Evolutionary conservation across 345 rosid genomes (phyloP), one percentile per base, ranked within the genome.

Genomic region (Capsella bursapastoris): DNA sequence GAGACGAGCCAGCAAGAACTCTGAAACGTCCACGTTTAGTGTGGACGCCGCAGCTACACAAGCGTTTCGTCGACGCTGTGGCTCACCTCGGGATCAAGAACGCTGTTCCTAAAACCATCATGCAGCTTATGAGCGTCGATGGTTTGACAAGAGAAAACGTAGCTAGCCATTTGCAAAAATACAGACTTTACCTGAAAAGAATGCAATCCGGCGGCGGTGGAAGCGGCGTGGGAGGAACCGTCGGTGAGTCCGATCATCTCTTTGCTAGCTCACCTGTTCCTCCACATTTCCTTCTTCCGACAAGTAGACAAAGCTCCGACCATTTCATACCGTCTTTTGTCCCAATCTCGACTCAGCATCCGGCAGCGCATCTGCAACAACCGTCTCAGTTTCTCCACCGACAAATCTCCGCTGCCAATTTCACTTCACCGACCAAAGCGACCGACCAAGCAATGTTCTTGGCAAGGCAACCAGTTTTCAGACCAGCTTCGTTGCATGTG

Each of bases 261-360:
- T 94, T 94, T 37, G 96, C 97, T 0, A 94, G 95, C 81, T 87
- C 95, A 1, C 96, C 89, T 0, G 95, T 94, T 60, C 98, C 98
- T 4, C 66, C 97, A 2, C 98, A 94, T 79, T 94, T 94, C 60
- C 82, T 95, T 68, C 90, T 86, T 73, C 90, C 88, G 2, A 87
- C 79, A 16, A 74, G 86, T 83, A 72, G 77, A 66, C 79, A 83
- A 15, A 86, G 68, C 82, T 79, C 98, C 0, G 99, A 92, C 2
- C 94, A 90, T 70, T 90, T 72, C 81, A 64, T 91, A 66, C 95
- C 93, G 3, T 83, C 78, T 48, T 74, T 81, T 63, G 91, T 88
- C 68, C 89, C 90, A 0, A 87, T 88, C 25, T 45, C 92, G 2
- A 77, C 90, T 2, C 73, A 88, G 57, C 98, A 91, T 51, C 93